A percentile compares a stretch with the other conserved stretches of the same genome.
phyloP scores from a whole-genome alignment of 2,329 filamentous ascomycete species.

The Dothideomycetes sp. region DNA sequence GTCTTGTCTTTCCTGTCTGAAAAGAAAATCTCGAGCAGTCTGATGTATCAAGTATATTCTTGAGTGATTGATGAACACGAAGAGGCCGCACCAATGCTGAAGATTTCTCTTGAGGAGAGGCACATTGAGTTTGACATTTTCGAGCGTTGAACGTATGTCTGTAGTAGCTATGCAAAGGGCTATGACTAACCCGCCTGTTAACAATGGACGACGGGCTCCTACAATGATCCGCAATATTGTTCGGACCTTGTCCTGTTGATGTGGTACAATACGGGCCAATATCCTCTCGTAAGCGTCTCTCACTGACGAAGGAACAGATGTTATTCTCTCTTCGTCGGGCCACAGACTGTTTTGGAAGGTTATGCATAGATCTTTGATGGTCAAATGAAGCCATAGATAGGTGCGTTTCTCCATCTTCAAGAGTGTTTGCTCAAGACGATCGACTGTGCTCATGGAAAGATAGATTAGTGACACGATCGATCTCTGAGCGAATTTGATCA shows the following conservation, averaged over 20 bases:
- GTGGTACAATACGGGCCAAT: constrained; percentile 9
- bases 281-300: constrained; percentile 25
- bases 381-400: constrained; percentile 24
- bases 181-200: constrained; percentile 20
- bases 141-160: background rate
- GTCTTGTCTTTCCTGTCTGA: background rate
- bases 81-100: constrained; percentile 20
- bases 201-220: constrained; percentile 21
- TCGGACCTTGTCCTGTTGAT: constrained; percentile 5
- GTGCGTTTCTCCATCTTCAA: constrained; percentile 22
- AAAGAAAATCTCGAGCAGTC: constrained; percentile 24
- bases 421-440: constrained; percentile 4
- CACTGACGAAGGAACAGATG: constrained; percentile 18
- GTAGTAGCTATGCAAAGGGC: constrained; percentile 16
- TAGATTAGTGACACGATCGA: constrained; percentile 11
- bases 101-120: constrained; percentile 10
- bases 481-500: constrained; percentile 12
- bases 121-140: constrained; percentile 8
- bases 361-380: constrained; percentile 17
- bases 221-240: constrained; percentile 22
- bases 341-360: constrained; percentile 13
- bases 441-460: background rate
- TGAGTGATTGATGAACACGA: constrained; percentile 20
- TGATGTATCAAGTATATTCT: constrained; percentile 24
- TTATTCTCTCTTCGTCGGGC: constrained; percentile 12